phyloP scores from a whole-genome alignment of 176 grass and related monocot genomes.

The Lolium rigidum region DNA sequence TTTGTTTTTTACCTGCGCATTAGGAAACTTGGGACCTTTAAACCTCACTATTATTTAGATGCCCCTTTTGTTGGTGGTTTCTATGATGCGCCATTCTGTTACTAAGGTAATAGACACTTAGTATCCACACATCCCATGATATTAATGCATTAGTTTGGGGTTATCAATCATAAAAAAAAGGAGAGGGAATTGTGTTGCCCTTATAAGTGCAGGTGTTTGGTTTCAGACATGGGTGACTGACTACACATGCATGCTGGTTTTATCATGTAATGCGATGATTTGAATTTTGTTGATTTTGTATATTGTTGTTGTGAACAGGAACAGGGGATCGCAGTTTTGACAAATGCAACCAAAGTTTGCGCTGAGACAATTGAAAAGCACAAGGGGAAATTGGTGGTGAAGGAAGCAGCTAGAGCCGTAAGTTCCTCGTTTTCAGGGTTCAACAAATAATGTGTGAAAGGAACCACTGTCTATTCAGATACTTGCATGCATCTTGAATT shows the following conservation, averaged over 20 bases:
- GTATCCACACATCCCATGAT: neutral
- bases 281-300: neutral
- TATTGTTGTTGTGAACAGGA: conserved; percentile 48
- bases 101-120: neutral
- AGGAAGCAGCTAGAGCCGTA: conserved; percentile 79
- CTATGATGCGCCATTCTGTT: neutral
- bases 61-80: neutral
- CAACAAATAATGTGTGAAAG: neutral
- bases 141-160: neutral
- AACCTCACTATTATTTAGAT: neutral
- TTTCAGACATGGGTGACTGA: neutral
- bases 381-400: conserved; percentile 70
- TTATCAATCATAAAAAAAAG: neutral
- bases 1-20: neutral
- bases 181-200: neutral
- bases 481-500: neutral
- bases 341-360: conserved; percentile 61
- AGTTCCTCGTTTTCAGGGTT: conserved; percentile 22
- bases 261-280: neutral
- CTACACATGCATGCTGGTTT: neutral
- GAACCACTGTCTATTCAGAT: neutral
- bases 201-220: neutral
- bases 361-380: conserved; percentile 58
- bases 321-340: conserved; percentile 57
- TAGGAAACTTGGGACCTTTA: neutral